These are phyloP conservation scores for Pugionium dolabratum DNA, from an alignment of 345 rosid genomes.

Conservation along the genomic window DNA sequence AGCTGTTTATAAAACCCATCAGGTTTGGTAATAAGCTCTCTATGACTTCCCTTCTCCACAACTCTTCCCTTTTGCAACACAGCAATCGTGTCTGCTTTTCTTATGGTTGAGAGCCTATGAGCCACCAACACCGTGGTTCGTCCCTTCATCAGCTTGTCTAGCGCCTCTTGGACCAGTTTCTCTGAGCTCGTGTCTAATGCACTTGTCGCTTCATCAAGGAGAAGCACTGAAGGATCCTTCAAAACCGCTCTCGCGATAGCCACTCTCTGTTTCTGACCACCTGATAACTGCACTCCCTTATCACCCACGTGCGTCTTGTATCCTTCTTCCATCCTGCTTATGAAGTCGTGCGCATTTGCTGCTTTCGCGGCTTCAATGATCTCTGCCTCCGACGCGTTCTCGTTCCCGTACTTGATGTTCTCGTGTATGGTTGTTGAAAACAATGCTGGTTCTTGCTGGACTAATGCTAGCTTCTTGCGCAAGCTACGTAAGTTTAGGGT, in stretches of 20 bases:
- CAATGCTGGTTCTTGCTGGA: constrained; percentile 83
- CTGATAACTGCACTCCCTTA: constrained; percentile 77
- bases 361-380: constrained; percentile 66
- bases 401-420: constrained; percentile 76
- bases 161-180: constrained; percentile 75
- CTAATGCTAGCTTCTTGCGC: constrained; percentile 61
- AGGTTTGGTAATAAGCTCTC: constrained; percentile 50
- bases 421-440: constrained; percentile 72
- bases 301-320: constrained; percentile 77
- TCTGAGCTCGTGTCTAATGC: constrained; percentile 74
- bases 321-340: constrained; percentile 71
- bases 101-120: constrained; percentile 71
- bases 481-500: constrained; percentile 63
- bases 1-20: constrained; percentile 61
- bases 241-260: constrained; percentile 81
- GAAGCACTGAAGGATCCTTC: constrained; percentile 71
- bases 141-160: constrained; percentile 72
- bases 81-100: constrained; percentile 57
- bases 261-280: constrained; percentile 88
- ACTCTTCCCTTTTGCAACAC: constrained; percentile 68
- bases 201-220: constrained; percentile 86
- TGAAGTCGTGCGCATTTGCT: constrained; percentile 81
- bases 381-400: constrained; percentile 70
- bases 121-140: constrained; percentile 77
- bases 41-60: constrained; percentile 73